Percentiles rank a stretch among this genome's conserved stretches.
Conservation (phyloP, 208 protist species). For the Trypanosoma rangeli region DNA sequence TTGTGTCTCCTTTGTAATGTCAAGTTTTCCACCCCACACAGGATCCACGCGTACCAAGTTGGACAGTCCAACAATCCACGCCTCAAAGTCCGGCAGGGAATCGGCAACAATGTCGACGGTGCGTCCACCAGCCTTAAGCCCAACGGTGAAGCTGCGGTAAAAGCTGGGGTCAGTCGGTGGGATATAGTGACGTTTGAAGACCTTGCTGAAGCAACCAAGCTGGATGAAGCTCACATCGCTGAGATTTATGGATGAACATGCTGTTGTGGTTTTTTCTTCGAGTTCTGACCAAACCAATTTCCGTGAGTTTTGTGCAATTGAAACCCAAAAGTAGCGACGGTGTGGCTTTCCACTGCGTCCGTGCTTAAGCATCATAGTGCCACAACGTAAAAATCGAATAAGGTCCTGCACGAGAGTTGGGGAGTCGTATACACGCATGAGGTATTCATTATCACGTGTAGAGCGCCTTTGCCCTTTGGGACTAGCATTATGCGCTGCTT, state of each 20-base stretch:
- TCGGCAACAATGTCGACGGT: conserved; percentile 92
- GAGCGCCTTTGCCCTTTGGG: conserved; percentile 25
- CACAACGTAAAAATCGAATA: conserved; percentile 77
- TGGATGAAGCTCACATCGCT: conserved; percentile 82
- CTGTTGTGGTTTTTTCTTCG: conserved; percentile 31
- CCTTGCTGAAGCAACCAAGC: conserved; percentile 90
- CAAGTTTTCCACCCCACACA: conserved; percentile 88
- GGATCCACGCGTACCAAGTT: conserved; percentile 86
- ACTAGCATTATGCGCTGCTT: conserved; percentile 14
- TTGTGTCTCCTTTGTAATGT: conserved; percentile 66
- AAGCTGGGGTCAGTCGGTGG: conserved; percentile 63
- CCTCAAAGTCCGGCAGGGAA: conserved; percentile 90
- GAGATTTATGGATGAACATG: conserved; percentile 70
- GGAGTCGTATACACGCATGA: conserved; percentile 90
- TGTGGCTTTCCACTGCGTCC: conserved; percentile 90
- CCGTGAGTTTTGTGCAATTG: conserved; percentile 32
- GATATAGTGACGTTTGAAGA: conserved; percentile 84
- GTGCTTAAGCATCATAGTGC: conserved; percentile 91
- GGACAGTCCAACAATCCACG: conserved; percentile 88
- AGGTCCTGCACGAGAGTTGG: conserved; percentile 82
- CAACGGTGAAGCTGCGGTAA: conserved; percentile 88
- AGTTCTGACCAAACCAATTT: conserved; percentile 84
- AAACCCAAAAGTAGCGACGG: conserved; percentile 85
- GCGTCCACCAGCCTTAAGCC: conserved; percentile 69
- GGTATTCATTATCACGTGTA: conserved; percentile 50